Conservation (phyloP, 2,329 filamentous ascomycete genomes). For the Fusarium cicatricum region DNA sequence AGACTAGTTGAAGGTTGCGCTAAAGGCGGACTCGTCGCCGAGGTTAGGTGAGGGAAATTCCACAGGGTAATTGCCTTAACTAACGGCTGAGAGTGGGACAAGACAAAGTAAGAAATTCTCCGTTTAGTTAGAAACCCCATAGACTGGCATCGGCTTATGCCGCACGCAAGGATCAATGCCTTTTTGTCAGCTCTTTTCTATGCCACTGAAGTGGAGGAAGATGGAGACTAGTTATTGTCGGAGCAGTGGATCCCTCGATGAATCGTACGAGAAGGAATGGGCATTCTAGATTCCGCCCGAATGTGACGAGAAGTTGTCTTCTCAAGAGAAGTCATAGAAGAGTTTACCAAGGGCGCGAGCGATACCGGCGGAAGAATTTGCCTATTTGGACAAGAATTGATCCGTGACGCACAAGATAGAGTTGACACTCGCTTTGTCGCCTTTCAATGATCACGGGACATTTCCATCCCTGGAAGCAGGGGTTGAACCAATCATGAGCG, state of each 20-base stretch:
- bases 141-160: slow-evolving; percentile 3
- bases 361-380: background rate
- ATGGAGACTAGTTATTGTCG: slow-evolving; percentile 11
- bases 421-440: background rate
- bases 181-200: slow-evolving; percentile 3
- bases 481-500: slow-evolving; percentile 24
- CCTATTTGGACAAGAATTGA: background rate
- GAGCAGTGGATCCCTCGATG: slow-evolving; percentile 26
- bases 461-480: background rate
- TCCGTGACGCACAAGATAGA: background rate
- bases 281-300: background rate
- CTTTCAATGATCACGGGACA: background rate
- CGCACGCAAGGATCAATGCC: background rate
- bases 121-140: no score
- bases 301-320: background rate
- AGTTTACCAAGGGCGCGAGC: background rate
- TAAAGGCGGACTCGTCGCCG: background rate
- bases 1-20: no score
- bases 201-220: slow-evolving; percentile 9
- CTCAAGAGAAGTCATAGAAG: background rate
- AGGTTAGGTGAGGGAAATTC: no score
- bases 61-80: no score
- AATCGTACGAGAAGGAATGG: slow-evolving; percentile 32
- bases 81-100: no score
- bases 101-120: no score